phyloP scores from a whole-genome alignment of 805 yeast species.

The Yamadazyma insecticola region DNA sequence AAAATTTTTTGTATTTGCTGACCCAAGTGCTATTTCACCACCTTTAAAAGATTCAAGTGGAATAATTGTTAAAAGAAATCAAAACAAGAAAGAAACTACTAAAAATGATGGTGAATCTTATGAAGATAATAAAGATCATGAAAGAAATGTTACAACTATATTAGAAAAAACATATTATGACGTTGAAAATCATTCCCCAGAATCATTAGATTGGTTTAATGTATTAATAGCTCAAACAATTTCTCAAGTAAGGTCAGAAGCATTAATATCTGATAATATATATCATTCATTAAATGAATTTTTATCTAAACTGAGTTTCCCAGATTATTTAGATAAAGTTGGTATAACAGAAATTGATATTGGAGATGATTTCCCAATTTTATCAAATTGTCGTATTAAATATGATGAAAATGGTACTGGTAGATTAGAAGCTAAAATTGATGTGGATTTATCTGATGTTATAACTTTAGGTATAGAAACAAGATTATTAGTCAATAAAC shows the following conservation, averaged over 20 bases:
- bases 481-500: conserved; percentile 70
- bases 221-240: conserved; percentile 89
- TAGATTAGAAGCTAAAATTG: conserved; percentile 78
- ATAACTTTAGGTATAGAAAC: conserved; percentile 85
- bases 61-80: conserved; percentile 30
- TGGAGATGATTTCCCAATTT: conserved; percentile 93
- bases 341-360: conserved; percentile 82
- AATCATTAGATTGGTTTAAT: conserved; percentile 95
- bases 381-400: conserved; percentile 84
- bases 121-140: conserved; percentile 11
- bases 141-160: conserved; percentile 38
- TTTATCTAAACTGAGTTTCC: conserved; percentile 57
- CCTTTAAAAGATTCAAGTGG: conserved; percentile 24
- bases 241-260: conserved; percentile 85
- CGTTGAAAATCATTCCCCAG: conserved; percentile 81
- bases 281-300: conserved; percentile 72
- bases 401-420: conserved; percentile 51
- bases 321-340: conserved; percentile 76
- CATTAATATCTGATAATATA: conserved; percentile 77
- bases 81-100: conserved; percentile 16
- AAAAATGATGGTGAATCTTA: conserved; percentile 5
- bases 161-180: conserved; percentile 90
- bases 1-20: conserved; percentile 74
- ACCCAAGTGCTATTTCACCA: conserved; percentile 43
- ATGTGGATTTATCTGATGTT: conserved; percentile 85